Percentiles rank a stretch among this genome's conserved stretches.
Conservation (phyloP, 768 basidiomycete species). For the Coprinopsis marcescibilis region DNA sequence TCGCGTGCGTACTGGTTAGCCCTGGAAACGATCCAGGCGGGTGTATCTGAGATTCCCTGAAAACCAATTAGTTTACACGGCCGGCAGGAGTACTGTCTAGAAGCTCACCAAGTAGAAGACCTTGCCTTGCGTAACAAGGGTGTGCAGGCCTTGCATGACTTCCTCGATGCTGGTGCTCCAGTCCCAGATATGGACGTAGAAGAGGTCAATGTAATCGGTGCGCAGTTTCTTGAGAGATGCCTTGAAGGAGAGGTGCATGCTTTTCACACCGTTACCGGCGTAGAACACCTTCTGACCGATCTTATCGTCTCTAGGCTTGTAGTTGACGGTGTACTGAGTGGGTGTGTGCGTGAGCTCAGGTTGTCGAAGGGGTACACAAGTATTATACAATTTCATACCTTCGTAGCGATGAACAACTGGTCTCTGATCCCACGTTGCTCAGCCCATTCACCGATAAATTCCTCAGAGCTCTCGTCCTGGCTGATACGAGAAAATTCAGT, state of each 20-base stretch:
- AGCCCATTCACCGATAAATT: slow-evolving; percentile 40
- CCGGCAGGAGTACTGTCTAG: too few species aligned
- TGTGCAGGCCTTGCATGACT: slow-evolving; percentile 48
- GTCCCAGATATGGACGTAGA: slow-evolving; percentile 49
- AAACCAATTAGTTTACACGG: too few species aligned
- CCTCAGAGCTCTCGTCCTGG: too few species aligned
- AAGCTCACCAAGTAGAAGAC: slow-evolving; percentile 45
- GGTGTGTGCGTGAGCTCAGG: neutral
- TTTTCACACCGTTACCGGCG: slow-evolving; percentile 38
- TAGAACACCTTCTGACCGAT: slow-evolving; percentile 24
- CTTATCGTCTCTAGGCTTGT: slow-evolving; percentile 18
- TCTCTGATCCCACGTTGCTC: slow-evolving; percentile 30
- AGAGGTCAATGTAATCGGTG: slow-evolving; percentile 28
- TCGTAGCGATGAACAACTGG: slow-evolving; percentile 32
- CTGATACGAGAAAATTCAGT: too few species aligned
- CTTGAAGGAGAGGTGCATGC: too few species aligned
- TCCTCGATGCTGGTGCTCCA: slow-evolving; percentile 45
- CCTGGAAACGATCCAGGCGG: too few species aligned
- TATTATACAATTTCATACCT: slow-evolving; percentile 22
- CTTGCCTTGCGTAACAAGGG: slow-evolving; percentile 43
- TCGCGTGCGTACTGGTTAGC: too few species aligned
- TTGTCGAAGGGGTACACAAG: neutral
- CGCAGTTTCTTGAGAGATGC: slow-evolving; percentile 36
- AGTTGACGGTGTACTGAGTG: slow-evolving; percentile 22
- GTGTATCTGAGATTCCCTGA: too few species aligned